Evolutionary conservation across 2,329 filamentous ascomycete genomes (phyloP).

Genomic region (Neofusicoccum ribis): DNA sequence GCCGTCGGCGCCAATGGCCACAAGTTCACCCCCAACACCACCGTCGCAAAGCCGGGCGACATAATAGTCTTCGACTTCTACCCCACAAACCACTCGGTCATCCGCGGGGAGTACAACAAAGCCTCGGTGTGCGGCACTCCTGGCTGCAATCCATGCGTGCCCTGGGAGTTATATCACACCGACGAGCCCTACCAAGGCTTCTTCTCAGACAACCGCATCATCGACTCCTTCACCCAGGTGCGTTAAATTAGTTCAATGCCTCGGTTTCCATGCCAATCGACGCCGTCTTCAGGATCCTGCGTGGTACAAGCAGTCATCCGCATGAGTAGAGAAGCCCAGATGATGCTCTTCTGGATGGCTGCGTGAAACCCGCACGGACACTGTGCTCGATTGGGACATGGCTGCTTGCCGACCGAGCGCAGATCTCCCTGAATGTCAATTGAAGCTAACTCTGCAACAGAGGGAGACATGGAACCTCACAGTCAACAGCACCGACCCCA

Average conservation of each 20-base stretch:
- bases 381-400: too few species aligned
- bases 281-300: not conserved
- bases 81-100: constrained; percentile 45
- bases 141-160: constrained; percentile 39
- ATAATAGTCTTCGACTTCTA: constrained; percentile 41
- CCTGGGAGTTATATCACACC: constrained; percentile 33
- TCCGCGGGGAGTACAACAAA: constrained; percentile 38
- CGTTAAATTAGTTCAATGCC: constrained; percentile 8
- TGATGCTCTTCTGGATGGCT: too few species aligned
- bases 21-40: constrained; percentile 39
- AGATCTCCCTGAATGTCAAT: not conserved
- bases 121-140: not conserved
- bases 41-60: constrained; percentile 40
- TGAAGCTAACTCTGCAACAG: not conserved
- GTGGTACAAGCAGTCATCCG: too few species aligned
- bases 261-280: too few species aligned
- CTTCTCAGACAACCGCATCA: constrained; percentile 32
- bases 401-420: too few species aligned
- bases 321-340: too few species aligned
- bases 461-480: constrained; percentile 31
- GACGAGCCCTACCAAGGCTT: constrained; percentile 32
- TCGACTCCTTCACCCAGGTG: constrained; percentile 30
- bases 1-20: constrained; percentile 35
- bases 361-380: too few species aligned
- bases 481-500: constrained; percentile 37